phyloP scores from a whole-genome alignment of 2,329 filamentous ascomycete genomes.

The Talaromyces sp. region DNA sequence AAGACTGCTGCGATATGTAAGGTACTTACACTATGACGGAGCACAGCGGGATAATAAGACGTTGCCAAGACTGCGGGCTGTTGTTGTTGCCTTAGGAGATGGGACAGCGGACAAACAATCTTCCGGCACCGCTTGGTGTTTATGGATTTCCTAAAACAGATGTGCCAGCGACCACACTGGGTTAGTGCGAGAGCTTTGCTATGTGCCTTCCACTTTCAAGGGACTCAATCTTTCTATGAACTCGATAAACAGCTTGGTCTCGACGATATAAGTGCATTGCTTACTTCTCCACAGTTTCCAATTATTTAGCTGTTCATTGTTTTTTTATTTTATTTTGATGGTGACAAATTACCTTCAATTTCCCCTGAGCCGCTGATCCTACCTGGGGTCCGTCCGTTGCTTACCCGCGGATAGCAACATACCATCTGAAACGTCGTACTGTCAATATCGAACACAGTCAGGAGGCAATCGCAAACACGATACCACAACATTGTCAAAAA shows the following conservation, averaged over 20 bases:
- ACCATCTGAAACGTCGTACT: slow-evolving; percentile 3
- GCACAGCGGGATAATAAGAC: slow-evolving; percentile 63
- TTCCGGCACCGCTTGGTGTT: slow-evolving; percentile 30
- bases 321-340: background rate
- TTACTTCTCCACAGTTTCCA: background rate
- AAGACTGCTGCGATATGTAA: background rate
- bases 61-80: slow-evolving; percentile 35
- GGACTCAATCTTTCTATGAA: background rate
- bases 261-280: background rate
- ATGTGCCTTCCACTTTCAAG: slow-evolving; percentile 2
- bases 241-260: background rate
- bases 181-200: background rate
- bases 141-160: slow-evolving; percentile 39
- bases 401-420: slow-evolving; percentile 3
- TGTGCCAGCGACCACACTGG: slow-evolving; percentile 13
- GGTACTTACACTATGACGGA: slow-evolving; percentile 58
- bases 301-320: background rate
- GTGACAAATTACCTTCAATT: background rate
- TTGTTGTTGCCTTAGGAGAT: slow-evolving; percentile 17
- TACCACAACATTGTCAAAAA: background rate
- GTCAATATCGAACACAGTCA: background rate
- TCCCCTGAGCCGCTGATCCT: slow-evolving; percentile 17
- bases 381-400: slow-evolving; percentile 11
- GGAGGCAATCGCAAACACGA: slow-evolving; percentile 7
- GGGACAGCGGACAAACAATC: slow-evolving; percentile 1